Evolutionary conservation across 805 yeast genomes (phyloP).

Genomic region (Myxozyma geophila): DNA sequence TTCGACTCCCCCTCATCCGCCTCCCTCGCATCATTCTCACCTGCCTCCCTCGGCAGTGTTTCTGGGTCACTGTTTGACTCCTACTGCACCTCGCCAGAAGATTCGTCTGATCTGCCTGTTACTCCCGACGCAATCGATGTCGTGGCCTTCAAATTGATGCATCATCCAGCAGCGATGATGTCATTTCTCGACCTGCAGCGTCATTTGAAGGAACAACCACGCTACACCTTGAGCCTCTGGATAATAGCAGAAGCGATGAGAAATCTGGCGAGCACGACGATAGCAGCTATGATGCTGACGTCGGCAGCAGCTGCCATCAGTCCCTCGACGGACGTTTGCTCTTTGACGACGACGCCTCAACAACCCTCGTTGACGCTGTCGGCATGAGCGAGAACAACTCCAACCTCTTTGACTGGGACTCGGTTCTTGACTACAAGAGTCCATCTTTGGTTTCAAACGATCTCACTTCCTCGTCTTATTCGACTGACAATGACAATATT

Average conservation of each 20-base stretch:
- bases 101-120: slow-evolving; percentile 14
- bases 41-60: background rate
- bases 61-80: slow-evolving; percentile 10
- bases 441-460: background rate
- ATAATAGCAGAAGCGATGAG: background rate
- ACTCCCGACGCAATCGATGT: slow-evolving; percentile 29
- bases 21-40: slow-evolving; percentile 3
- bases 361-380: too few relatives aligned
- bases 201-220: slow-evolving; percentile 24
- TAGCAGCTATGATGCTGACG: slow-evolving; percentile 13
- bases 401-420: slow-evolving; percentile 23
- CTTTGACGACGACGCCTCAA: slow-evolving; percentile 22
- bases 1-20: slow-evolving; percentile 2
- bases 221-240: slow-evolving; percentile 26
- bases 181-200: slow-evolving; percentile 35
- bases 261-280: slow-evolving; percentile 17
- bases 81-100: slow-evolving; percentile 8
- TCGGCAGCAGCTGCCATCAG: too few relatives aligned
- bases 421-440: slow-evolving; percentile 14
- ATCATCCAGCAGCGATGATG: slow-evolving; percentile 39
- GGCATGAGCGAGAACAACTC: background rate
- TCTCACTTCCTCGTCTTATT: background rate
- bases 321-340: slow-evolving; percentile 5
- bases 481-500: background rate
- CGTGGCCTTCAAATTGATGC: slow-evolving; percentile 35